Evolutionary conservation across 768 basidiomycete genomes (phyloP).

Genomic region (Suillus subaureus): DNA sequence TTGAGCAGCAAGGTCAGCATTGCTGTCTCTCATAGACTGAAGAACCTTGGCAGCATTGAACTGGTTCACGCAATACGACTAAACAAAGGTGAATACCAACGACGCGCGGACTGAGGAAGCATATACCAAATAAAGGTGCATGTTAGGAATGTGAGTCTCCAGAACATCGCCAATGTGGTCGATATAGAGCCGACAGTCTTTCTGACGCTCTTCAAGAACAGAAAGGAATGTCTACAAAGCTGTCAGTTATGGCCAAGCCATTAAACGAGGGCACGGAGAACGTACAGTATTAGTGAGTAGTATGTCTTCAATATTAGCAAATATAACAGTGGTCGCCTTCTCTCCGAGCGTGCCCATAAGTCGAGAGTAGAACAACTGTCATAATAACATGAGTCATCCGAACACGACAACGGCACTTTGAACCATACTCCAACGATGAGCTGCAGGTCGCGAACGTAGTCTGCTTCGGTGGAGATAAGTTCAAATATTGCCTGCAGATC

Average conservation of each 20-base stretch:
- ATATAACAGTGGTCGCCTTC: conserved; percentile 81
- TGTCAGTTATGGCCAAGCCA: conserved; percentile 7
- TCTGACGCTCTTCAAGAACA: conserved; percentile 88
- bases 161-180: conserved; percentile 88
- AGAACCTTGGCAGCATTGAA: conserved; percentile 73
- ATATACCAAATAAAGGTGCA: conserved; percentile 79
- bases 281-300: conserved; percentile 82
- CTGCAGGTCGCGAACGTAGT: conserved; percentile 91
- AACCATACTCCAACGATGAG: conserved; percentile 80
- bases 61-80: conserved; percentile 94
- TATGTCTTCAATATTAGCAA: conserved; percentile 93
- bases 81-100: not conserved
- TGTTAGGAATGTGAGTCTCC: conserved; percentile 69
- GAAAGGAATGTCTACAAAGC: conserved; percentile 72
- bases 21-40: conserved; percentile 69
- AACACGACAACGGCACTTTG: not conserved
- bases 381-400: conserved; percentile 3
- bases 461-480: conserved; percentile 85
- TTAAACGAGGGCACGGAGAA: not conserved
- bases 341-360: conserved; percentile 71
- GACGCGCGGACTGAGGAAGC: not conserved
- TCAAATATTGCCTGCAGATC: conserved; percentile 84
- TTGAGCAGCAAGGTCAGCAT: conserved; percentile 63
- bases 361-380: conserved; percentile 82
- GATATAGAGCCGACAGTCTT: conserved; percentile 87